Conservation (phyloP, 768 basidiomycete genomes). For the Porphyrellus cyaneotinctus region DNA sequence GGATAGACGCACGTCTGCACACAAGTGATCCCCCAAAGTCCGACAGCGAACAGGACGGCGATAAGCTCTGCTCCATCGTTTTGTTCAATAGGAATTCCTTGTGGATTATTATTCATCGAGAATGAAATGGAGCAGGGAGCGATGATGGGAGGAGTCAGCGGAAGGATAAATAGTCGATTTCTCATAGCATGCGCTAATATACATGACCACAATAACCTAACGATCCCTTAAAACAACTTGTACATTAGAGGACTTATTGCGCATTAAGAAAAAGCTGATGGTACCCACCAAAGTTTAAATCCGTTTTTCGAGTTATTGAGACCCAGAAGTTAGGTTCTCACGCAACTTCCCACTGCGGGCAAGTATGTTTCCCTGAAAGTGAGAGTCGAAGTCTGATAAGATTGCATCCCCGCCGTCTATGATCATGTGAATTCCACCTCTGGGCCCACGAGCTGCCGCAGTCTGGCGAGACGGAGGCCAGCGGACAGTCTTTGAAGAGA, state of each 20-base stretch:
- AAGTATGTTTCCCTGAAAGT: background rate
- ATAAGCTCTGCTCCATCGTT: conserved; percentile 17
- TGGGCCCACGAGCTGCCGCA: background rate
- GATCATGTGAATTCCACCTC: background rate
- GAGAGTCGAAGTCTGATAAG: background rate
- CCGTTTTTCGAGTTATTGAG: background rate
- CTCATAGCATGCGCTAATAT: background rate
- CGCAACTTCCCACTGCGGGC: background rate
- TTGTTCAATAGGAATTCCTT: background rate
- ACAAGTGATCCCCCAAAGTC: conserved; percentile 25
- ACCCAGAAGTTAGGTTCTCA: background rate
- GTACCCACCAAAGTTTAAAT: background rate
- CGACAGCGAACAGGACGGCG: conserved; percentile 15
- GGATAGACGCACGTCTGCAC: conserved; percentile 15
- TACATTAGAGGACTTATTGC: background rate
- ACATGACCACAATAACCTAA: background rate
- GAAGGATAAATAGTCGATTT: background rate
- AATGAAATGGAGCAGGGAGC: background rate
- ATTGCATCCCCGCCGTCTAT: background rate
- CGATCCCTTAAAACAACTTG: background rate
- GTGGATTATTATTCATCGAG: background rate
- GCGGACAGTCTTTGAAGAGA: background rate
- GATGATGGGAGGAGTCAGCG: background rate
- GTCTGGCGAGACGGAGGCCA: background rate
- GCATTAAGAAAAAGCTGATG: background rate